Base-by-base conservation (phyloP, 306 rosid species). In the Betula pendula region DNA sequence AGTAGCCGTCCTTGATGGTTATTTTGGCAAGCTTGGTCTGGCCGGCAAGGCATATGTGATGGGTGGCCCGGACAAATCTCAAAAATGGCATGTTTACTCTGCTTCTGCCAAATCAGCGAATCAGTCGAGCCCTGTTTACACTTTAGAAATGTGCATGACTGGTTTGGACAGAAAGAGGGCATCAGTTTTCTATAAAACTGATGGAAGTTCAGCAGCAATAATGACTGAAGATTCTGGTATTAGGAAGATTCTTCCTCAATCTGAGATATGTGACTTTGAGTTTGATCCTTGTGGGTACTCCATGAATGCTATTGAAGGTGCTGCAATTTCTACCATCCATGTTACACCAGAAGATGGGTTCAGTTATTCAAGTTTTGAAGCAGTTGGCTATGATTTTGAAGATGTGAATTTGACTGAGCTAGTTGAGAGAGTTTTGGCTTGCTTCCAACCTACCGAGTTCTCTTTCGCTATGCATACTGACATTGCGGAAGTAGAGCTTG, bases 211-310 rank as follows among this genome's bases (percentile, higher is more conserved):
- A 58, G 89, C 90, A 49, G 77, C 86, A 29, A 51, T 9, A 5
- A 86, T 88, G 92, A 88, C 92, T 1, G 65, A 71, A 22, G 77
- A 82, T 31, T 88, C 92, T 17, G 90, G 92, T 29, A 88, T 88
- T 76, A 77, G 92, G 70, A 86, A 88, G 70, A 82, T 88, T 29
- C 89, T 88, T 17, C 92, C 90, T 2, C 31, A 84, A 20, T 88
- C 92, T 33, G 83, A 88, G 6, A 88, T 95, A 42, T 92, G 97
- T 1, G 99, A 95, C 56, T 95, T 90, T 43, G 97, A 95, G 79
- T 95, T 95, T 49, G 97, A 95, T 13, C 99, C 99, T 0, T 95
- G 99, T 63, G 99, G 99, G 0, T 95, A 92, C 77, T 95, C 99
- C 8, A 95, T 95, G 99, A 95, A 95, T 68, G 89, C 89, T 5